A percentile compares a stretch with the other conserved stretches of the same genome.
These are phyloP conservation scores for Gamsiella multidivaricata DNA, from an alignment of 192 early-diverging fungal genomes.

Conservation along the genomic window DNA sequence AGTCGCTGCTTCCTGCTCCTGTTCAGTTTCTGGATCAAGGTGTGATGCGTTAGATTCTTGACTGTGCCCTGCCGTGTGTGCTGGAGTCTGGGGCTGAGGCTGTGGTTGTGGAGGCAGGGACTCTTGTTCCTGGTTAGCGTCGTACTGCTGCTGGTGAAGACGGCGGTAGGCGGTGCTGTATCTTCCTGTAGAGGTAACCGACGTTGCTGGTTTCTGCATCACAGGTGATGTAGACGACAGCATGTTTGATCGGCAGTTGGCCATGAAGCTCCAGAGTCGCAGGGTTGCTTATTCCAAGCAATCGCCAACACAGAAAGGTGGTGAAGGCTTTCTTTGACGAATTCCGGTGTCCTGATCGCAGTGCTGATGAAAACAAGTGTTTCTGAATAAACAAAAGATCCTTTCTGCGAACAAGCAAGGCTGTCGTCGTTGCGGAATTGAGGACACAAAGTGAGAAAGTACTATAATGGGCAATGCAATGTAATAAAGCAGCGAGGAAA, in stretches of 20 bases:
- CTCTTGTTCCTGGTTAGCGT: not conserved
- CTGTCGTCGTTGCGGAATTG: too few relatives aligned
- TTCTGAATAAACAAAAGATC: too few relatives aligned
- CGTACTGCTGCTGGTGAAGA: conserved; percentile 1
- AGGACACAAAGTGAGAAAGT: too few relatives aligned
- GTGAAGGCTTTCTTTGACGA: too few relatives aligned
- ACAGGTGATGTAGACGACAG: conserved; percentile 12
- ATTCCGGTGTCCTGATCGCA: too few relatives aligned
- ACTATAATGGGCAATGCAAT: too few relatives aligned
- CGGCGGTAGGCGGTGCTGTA: not conserved
- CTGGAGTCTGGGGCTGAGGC: not conserved
- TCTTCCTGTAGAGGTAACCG: not conserved
- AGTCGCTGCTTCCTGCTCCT: too few relatives aligned
- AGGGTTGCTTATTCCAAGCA: not conserved
- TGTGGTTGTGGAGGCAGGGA: not conserved
- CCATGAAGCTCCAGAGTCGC: not conserved
- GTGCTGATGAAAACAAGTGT: too few relatives aligned
- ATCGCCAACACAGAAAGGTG: too few relatives aligned
- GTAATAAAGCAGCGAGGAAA: too few relatives aligned
- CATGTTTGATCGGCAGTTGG: conserved; percentile 8
- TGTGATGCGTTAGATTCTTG: not conserved
- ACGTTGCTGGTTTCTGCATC: conserved; percentile 1
- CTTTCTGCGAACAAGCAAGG: too few relatives aligned
- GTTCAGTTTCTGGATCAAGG: not conserved
- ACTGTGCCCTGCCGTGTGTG: too few relatives aligned